These are phyloP conservation scores for Viola pubescens DNA, from an alignment of 441 rosid genomes.

Conservation along the genomic window DNA sequence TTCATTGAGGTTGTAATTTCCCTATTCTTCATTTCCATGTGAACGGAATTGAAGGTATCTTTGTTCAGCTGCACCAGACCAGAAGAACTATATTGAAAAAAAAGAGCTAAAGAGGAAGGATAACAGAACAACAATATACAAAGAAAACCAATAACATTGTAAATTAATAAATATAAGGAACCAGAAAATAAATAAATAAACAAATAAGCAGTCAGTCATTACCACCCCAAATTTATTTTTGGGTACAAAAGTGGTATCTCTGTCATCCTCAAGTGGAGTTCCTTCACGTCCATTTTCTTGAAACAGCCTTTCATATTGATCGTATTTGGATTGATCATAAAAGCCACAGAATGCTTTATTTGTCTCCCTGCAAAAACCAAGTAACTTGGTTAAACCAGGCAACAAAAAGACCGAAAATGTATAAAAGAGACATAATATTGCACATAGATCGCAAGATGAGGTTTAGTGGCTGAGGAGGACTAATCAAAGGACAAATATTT, in stretches of 20 bases:
- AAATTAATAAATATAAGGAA: no score
- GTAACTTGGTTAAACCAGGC: neutral
- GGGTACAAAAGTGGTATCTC: slow-evolving; percentile 19
- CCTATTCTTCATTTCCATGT: slow-evolving; percentile 25
- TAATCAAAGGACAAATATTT: no score
- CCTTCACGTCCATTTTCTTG: slow-evolving; percentile 24
- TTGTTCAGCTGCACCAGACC: slow-evolving; percentile 26
- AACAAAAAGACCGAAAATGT: no score
- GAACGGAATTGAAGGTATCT: slow-evolving; percentile 26
- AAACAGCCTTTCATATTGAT: slow-evolving; percentile 26
- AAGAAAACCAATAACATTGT: neutral
- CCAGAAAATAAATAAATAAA: neutral
- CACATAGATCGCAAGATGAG: no score
- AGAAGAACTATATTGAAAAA: slow-evolving; percentile 6
- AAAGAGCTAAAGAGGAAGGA: neutral
- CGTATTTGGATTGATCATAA: slow-evolving; percentile 38
- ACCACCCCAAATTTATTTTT: slow-evolving; percentile 16
- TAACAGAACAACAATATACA: neutral
- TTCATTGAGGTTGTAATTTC: slow-evolving; percentile 15
- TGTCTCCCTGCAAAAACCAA: slow-evolving; percentile 57
- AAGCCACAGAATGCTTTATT: slow-evolving; percentile 93
- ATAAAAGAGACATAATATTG: no score
- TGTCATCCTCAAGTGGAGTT: slow-evolving; percentile 21
- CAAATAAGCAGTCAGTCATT: neutral
- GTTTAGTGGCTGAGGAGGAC: no score